Evolutionary conservation across 331 rosid species (phyloP).

Genomic region (Rosa hybrid): DNA sequence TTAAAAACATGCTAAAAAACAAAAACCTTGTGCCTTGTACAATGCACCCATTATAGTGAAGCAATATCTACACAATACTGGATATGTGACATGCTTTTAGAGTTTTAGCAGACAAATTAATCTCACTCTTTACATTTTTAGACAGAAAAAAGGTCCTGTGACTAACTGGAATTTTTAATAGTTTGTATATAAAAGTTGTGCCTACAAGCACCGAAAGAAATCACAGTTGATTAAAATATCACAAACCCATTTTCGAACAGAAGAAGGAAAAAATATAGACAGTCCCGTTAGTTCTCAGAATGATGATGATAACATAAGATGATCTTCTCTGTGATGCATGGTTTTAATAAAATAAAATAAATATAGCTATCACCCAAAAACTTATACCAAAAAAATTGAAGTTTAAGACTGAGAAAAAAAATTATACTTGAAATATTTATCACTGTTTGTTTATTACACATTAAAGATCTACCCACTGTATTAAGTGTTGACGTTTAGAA

Average conservation of each 20-base stretch:
- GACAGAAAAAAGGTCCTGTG: background rate
- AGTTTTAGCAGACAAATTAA: background rate
- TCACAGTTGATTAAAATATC: background rate
- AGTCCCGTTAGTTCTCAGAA: background rate
- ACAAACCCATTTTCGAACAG: background rate
- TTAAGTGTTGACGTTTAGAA: too few species aligned
- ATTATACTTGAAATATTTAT: too few species aligned
- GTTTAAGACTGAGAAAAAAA: background rate
- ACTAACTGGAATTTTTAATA: background rate
- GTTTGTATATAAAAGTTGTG: background rate
- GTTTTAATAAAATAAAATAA: background rate
- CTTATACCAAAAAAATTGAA: background rate
- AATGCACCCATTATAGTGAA: background rate
- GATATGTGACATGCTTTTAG: constrained; percentile 7
- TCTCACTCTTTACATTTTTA: background rate
- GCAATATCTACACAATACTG: background rate
- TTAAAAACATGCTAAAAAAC: background rate
- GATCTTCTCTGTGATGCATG: too few species aligned
- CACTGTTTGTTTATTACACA: too few species aligned
- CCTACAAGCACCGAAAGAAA: background rate
- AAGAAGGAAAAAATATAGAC: background rate
- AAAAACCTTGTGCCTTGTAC: background rate
- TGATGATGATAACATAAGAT: background rate
- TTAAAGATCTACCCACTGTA: too few species aligned
- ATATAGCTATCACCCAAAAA: background rate